phyloP scores from a whole-genome alignment of 257 asterid genomes.

The Solanum ahanhuiri region DNA sequence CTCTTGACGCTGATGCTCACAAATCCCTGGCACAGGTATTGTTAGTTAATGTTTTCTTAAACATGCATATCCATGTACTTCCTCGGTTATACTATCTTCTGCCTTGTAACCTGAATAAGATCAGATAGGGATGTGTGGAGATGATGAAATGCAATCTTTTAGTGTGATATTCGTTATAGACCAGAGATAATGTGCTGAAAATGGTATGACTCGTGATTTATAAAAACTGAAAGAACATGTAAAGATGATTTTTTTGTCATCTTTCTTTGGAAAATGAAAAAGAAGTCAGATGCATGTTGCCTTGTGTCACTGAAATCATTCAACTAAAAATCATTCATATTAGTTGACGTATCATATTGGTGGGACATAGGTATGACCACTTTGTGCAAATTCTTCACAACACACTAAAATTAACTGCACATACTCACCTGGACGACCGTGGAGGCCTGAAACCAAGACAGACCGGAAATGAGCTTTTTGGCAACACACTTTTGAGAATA shows the following conservation, averaged over 20 bases:
- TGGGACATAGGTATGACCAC: background rate
- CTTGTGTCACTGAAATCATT: background rate
- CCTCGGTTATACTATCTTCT: background rate
- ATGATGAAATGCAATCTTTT: background rate
- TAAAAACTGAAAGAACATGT: background rate
- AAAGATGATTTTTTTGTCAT: background rate
- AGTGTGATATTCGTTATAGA: background rate
- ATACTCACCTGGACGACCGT: background rate
- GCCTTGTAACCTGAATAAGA: background rate
- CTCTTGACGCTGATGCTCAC: constrained; percentile 96
- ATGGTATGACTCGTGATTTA: background rate
- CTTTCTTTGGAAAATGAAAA: background rate
- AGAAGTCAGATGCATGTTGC: background rate
- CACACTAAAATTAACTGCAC: background rate
- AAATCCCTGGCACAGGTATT: constrained; percentile 79
- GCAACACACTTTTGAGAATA: background rate
- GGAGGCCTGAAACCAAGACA: background rate
- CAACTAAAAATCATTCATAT: background rate
- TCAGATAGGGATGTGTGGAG: background rate
- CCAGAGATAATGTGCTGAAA: background rate
- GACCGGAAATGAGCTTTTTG: background rate
- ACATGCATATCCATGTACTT: background rate
- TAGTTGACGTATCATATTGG: background rate
- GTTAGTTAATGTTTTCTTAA: background rate
- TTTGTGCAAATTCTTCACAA: background rate